A percentile compares a stretch with the other conserved stretches of the same genome.
Conservation (phyloP, 345 rosid genomes). For the Cardamine occulta region DNA sequence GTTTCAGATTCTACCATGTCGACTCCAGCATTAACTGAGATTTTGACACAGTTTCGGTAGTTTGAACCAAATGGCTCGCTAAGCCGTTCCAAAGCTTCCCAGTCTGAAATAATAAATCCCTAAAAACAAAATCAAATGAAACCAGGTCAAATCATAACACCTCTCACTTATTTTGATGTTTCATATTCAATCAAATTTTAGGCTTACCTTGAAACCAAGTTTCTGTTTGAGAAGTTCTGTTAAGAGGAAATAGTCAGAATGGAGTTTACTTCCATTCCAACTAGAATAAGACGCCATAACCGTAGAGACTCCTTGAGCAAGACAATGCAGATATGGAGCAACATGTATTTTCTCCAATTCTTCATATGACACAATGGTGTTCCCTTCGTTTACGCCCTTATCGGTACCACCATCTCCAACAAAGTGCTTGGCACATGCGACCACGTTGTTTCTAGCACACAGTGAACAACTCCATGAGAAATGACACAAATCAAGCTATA, state of each 20-base stretch:
- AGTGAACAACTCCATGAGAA: slow-evolving; percentile 5
- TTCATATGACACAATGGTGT: slow-evolving; percentile 59
- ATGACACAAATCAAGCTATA: not conserved
- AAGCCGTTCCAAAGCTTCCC: slow-evolving; percentile 79
- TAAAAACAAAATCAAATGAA: slow-evolving; percentile 32
- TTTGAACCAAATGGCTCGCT: slow-evolving; percentile 63
- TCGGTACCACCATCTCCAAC: slow-evolving; percentile 96
- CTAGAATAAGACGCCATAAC: slow-evolving; percentile 88
- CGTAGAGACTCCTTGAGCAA: slow-evolving; percentile 80
- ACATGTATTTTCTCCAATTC: slow-evolving; percentile 69
- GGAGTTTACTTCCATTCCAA: slow-evolving; percentile 76
- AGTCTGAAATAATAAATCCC: slow-evolving; percentile 84
- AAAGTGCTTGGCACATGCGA: slow-evolving; percentile 88
- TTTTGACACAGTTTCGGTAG: slow-evolving; percentile 57
- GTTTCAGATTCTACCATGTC: slow-evolving; percentile 63
- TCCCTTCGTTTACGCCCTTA: slow-evolving; percentile 71
- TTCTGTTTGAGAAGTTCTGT: slow-evolving; percentile 75
- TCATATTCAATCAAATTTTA: not conserved
- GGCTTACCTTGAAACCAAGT: slow-evolving; percentile 73
- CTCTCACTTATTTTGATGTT: not conserved
- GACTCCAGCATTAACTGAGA: slow-evolving; percentile 80
- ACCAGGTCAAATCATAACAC: not conserved
- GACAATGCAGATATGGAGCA: slow-evolving; percentile 61
- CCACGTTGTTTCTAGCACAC: slow-evolving; percentile 65
- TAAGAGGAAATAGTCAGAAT: slow-evolving; percentile 65